Conservation (phyloP, 352 stramenopile species). For the Lagenidium giganteum region DNA sequence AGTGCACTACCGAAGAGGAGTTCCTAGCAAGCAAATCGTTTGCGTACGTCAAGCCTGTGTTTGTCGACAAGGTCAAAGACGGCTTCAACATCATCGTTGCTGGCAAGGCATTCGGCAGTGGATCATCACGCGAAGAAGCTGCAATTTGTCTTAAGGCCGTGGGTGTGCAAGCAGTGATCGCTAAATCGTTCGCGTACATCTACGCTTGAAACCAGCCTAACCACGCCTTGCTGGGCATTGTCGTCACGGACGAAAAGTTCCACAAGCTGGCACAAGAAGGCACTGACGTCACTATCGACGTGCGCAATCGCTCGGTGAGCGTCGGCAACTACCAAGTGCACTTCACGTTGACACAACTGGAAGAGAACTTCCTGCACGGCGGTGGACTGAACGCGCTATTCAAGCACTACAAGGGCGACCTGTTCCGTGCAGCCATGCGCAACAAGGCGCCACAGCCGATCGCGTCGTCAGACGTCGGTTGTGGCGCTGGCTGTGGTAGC, state of each 20-base stretch:
- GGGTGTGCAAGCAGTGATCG: conserved; percentile 60
- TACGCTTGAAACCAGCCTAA: conserved; percentile 72
- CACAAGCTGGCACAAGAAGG: conserved; percentile 46
- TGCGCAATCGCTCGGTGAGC: conserved; percentile 46
- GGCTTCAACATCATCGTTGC: conserved; percentile 69
- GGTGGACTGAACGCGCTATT: conserved; percentile 62
- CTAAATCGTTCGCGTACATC: conserved; percentile 74
- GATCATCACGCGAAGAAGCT: conserved; percentile 60
- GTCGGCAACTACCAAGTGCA: conserved; percentile 40
- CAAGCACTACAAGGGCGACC: conserved; percentile 62
- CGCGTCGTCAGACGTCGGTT: conserved; percentile 37
- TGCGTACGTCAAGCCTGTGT: conserved; percentile 62
- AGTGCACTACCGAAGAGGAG: conserved; percentile 65
- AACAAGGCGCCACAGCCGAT: conserved; percentile 47
- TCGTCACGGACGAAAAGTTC: conserved; percentile 66
- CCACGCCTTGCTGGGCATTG: conserved; percentile 64
- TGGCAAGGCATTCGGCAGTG: conserved; percentile 54
- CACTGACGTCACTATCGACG: conserved; percentile 47
- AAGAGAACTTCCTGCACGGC: conserved; percentile 65
- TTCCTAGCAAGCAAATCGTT: conserved; percentile 68
- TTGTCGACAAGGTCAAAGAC: conserved; percentile 47
- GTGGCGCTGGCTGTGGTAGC: conserved; percentile 20
- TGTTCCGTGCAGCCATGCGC: conserved; percentile 68
- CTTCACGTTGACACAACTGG: conserved; percentile 60
- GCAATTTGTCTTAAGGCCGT: conserved; percentile 65